A percentile compares a stretch with the other conserved stretches of the same genome.
Evolutionary conservation across 2,329 filamentous ascomycete species (phyloP).

Genomic region (Teratosphaeria pseudoeucalypti): DNA sequence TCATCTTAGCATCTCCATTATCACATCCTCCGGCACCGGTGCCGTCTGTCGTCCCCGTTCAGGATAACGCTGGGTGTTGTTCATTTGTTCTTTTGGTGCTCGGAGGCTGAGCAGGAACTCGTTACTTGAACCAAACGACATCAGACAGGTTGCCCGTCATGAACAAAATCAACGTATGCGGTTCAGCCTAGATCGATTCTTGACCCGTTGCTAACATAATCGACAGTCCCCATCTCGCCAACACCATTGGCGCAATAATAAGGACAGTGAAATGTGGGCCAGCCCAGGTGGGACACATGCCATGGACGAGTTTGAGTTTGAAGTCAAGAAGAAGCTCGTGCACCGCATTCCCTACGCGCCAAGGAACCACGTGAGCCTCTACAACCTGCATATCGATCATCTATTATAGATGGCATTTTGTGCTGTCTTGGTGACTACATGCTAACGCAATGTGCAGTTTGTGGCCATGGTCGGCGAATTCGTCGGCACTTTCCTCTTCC

Average conservation of each 20-base stretch:
- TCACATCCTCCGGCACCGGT: not conserved
- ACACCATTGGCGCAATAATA: not conserved
- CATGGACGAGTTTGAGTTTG: not conserved
- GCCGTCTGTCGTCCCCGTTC: not conserved
- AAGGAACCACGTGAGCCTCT: not conserved
- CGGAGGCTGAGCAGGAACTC: not conserved
- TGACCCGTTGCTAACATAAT: not conserved
- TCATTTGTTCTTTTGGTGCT: not conserved
- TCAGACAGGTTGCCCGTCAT: not conserved
- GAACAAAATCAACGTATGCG: not conserved
- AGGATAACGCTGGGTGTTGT: not conserved
- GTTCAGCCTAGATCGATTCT: not conserved
- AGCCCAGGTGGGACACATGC: not conserved
- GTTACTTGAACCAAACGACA: not conserved
- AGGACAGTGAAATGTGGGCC: not conserved
- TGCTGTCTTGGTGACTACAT: not conserved
- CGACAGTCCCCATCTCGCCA: not conserved
- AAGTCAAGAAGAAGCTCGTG: not conserved
- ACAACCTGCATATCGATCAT: not conserved
- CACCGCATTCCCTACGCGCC: not conserved
- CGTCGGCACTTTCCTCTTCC: constrained; percentile 35
- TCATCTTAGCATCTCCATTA: not conserved
- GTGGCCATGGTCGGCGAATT: constrained; percentile 29
- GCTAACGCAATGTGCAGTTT: constrained; percentile 12
- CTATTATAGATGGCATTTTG: not conserved